Conservation (phyloP, 805 yeast species). For the Nakazawaea holstii region DNA sequence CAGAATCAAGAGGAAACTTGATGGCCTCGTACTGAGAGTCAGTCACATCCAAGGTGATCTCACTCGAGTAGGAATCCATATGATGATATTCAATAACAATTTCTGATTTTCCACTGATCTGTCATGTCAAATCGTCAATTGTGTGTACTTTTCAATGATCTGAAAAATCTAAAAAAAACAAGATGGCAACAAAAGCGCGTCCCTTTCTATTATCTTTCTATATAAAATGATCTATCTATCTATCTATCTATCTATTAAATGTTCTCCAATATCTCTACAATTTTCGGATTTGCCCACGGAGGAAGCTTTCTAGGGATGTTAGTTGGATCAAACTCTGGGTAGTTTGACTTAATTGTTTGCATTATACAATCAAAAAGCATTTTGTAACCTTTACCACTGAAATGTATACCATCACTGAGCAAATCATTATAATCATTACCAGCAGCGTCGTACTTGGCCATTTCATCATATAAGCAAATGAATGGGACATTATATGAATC, state of each 20-base stretch:
- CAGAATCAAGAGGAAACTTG: constrained; percentile 30
- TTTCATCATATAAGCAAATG: constrained; percentile 46
- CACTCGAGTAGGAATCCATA: neutral
- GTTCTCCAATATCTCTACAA: neutral
- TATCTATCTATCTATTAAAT: neutral
- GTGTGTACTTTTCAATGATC: no score
- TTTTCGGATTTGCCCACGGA: constrained; percentile 14
- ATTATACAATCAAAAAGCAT: constrained; percentile 29
- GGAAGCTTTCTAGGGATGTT: constrained; percentile 19
- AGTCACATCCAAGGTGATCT: constrained; percentile 27
- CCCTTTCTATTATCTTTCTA: no score
- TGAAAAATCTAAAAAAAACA: no score
- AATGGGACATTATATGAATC: constrained; percentile 44
- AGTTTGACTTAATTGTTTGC: constrained; percentile 24
- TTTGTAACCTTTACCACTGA: constrained; percentile 31
- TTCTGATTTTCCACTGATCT: no score
- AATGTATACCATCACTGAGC: constrained; percentile 42
- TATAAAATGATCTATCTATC: neutral
- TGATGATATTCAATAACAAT: neutral
- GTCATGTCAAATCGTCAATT: no score
- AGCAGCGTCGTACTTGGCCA: constrained; percentile 28
- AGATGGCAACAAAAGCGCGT: no score
- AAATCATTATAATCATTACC: constrained; percentile 16
- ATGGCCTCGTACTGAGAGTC: constrained; percentile 43
- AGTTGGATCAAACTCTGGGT: constrained; percentile 27